Evolutionary conservation across 2,329 filamentous ascomycete genomes (phyloP).

Genomic region (Lomentospora prolificans): DNA sequence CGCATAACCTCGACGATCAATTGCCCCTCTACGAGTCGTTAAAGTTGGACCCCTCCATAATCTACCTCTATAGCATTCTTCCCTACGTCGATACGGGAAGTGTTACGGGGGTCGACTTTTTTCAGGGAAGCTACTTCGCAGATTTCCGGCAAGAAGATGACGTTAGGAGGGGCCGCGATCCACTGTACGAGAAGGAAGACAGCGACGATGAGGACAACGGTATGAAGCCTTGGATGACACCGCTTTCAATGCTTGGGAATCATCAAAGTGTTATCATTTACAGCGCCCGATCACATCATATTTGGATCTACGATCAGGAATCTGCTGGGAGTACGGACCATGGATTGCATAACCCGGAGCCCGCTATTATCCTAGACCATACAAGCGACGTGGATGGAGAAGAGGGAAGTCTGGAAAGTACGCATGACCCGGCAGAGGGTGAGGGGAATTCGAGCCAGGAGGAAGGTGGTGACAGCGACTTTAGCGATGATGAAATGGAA

Average conservation of each 20-base stretch:
- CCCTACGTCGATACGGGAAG: conserved; percentile 14
- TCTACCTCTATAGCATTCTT: conserved; percentile 18
- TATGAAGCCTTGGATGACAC: conserved; percentile 1
- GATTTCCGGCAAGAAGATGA: not conserved
- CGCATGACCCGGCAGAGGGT: not conserved
- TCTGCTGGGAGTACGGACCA: conserved; percentile 9
- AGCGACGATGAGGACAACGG: not conserved
- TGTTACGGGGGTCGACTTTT: conserved; percentile 15
- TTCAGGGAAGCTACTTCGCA: conserved; percentile 3
- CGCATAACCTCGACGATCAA: conserved; percentile 14
- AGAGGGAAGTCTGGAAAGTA: not conserved
- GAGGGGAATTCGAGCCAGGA: not conserved
- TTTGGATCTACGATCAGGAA: conserved; percentile 15
- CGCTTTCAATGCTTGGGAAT: conserved; percentile 15
- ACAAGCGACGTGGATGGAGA: not conserved
- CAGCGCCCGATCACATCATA: conserved; percentile 15
- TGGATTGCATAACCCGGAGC: not conserved
- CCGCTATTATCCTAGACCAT: not conserved
- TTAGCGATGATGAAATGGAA: not conserved
- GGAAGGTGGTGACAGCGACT: not conserved
- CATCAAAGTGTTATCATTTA: conserved; percentile 17
- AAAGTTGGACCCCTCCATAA: conserved; percentile 13
- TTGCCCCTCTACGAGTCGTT: conserved; percentile 11
- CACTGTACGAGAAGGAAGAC: not conserved
- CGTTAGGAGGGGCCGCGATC: not conserved